These are phyloP conservation scores for Colletotrichum salicis DNA, from an alignment of 2,329 filamentous ascomycete species.

Conservation along the genomic window DNA sequence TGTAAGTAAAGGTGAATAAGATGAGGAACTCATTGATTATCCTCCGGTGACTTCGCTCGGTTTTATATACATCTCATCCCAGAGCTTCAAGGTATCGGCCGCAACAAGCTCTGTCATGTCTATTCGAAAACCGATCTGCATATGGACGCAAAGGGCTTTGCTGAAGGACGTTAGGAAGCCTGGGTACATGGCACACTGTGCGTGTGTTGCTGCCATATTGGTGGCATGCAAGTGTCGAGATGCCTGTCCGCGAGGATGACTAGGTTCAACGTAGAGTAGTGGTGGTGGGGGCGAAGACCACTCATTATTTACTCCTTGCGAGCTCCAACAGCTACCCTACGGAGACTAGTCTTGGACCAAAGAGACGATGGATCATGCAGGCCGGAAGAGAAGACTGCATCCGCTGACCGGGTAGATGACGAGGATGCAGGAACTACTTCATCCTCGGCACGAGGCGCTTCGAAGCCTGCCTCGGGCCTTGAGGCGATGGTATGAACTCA, in stretches of 20 bases:
- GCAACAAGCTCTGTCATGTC: not conserved
- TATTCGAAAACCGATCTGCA: constrained; percentile 7
- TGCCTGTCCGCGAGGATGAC: not conserved
- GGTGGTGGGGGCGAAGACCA: constrained; percentile 1
- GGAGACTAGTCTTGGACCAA: constrained; percentile 4
- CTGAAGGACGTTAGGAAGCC: not conserved
- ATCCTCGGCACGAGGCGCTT: not conserved
- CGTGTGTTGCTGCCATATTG: not conserved
- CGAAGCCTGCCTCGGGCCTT: not conserved
- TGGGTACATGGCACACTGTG: constrained; percentile 14
- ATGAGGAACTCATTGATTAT: not conserved
- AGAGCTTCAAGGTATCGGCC: not conserved
- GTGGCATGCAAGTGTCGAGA: not conserved
- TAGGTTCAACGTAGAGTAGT: not conserved
- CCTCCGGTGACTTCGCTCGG: not conserved
- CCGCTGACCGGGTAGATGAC: not conserved
- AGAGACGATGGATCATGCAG: constrained; percentile 8
- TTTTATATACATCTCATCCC: constrained; percentile 5
- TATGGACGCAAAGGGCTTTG: not conserved
- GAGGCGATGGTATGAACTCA: not conserved
- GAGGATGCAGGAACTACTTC: not conserved
- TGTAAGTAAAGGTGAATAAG: not conserved
- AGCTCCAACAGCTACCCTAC: constrained; percentile 16
- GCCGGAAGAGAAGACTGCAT: constrained; percentile 1
- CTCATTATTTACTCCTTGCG: not conserved